Conservation (phyloP, 2,329 filamentous ascomycete genomes). For the Scedosporium apiospermum region DNA sequence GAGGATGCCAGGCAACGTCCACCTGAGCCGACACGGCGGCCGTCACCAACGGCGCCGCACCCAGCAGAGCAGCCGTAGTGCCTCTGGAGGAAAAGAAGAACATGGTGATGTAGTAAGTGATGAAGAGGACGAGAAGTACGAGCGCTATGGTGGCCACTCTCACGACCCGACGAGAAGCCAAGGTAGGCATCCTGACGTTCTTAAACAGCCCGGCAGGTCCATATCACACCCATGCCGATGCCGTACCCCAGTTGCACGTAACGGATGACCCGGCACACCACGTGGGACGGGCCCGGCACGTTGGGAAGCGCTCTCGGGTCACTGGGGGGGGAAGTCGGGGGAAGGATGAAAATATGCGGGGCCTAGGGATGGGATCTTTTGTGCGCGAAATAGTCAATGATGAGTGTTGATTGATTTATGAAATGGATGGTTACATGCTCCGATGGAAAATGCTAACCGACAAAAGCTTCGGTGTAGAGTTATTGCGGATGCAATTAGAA, state of each 20-base stretch:
- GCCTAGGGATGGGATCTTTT: not conserved
- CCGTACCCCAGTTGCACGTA: not conserved
- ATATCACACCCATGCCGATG: not conserved
- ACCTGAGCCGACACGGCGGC: not conserved
- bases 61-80: not conserved
- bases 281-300: not conserved
- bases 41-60: not conserved
- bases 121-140: not conserved
- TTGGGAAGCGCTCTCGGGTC: not conserved
- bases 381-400: not conserved
- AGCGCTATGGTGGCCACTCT: not conserved
- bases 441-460: not conserved
- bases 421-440: not conserved
- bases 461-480: no score
- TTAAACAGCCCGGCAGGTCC: not conserved
- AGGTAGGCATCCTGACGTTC: not conserved
- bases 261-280: not conserved
- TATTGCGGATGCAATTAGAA: no score
- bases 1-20: slow-evolving; percentile 44
- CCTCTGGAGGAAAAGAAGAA: not conserved
- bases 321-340: no score
- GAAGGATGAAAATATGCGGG: not conserved
- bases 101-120: not conserved
- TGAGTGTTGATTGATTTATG: not conserved
- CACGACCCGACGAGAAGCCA: not conserved